Conservation (phyloP, 495 filamentous ascomycete genomes). For the Penicillium longicatenatum region DNA sequence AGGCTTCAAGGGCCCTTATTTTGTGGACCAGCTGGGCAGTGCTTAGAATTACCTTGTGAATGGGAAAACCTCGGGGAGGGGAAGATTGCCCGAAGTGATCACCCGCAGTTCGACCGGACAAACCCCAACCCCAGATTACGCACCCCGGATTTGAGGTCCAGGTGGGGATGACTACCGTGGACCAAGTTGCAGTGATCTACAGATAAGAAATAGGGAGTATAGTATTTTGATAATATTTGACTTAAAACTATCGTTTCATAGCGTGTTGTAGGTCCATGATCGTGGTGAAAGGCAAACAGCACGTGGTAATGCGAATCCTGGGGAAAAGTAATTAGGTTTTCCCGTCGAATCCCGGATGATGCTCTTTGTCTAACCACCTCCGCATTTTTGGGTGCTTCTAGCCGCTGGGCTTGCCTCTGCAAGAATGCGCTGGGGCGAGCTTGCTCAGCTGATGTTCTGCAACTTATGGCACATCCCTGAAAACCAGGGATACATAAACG, state of each 20-base stretch:
- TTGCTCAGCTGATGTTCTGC: not conserved
- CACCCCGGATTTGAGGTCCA: conserved; percentile 3
- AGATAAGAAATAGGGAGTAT: no score
- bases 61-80: not conserved
- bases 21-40: no score
- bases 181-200: not conserved
- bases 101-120: no score
- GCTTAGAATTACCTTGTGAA: not conserved
- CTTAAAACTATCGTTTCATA: no score
- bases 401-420: not conserved
- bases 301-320: not conserved
- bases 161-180: not conserved
- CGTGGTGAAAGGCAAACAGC: not conserved
- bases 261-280: not conserved
- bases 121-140: not conserved
- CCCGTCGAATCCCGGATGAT: not conserved
- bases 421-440: not conserved
- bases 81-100: no score
- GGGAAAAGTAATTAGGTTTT: not conserved
- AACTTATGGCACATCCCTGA: not conserved
- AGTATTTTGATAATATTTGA: no score
- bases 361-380: not conserved
- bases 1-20: no score
- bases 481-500: not conserved
- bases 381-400: not conserved